Conservation (phyloP, 1,284 basidiomycete species). For the Tilletia indica region DNA sequence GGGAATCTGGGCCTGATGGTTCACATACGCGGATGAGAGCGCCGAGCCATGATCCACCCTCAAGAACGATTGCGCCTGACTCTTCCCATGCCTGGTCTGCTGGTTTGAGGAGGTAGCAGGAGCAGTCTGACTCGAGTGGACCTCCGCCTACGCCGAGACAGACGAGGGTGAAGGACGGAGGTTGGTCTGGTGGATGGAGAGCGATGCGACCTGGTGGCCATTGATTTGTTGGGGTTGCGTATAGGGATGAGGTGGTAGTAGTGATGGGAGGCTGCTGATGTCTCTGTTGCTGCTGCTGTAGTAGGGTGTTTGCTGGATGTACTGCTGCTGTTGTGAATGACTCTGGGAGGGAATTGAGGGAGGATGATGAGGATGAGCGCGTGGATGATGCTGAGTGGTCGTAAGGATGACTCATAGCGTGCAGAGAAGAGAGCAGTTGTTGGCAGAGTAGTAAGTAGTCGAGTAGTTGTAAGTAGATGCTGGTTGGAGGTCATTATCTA, state of each 20-base stretch:
- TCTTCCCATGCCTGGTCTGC: constrained; percentile 48
- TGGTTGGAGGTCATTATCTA: too few relatives aligned
- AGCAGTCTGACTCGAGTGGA: constrained; percentile 57
- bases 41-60: constrained; percentile 46
- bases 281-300: not conserved
- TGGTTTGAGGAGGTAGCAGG: constrained; percentile 57
- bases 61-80: constrained; percentile 38
- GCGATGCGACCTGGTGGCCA: constrained; percentile 8
- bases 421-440: too few relatives aligned
- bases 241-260: not conserved
- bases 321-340: constrained; percentile 14
- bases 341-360: not conserved
- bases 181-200: constrained; percentile 26
- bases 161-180: constrained; percentile 46
- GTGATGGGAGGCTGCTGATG: constrained; percentile 12
- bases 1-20: constrained; percentile 37
- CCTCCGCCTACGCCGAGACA: constrained; percentile 58
- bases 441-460: too few relatives aligned
- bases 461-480: too few relatives aligned
- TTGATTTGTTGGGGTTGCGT: constrained; percentile 6
- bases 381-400: not conserved
- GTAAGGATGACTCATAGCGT: too few relatives aligned
- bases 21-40: constrained; percentile 45
- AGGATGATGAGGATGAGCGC: not conserved
- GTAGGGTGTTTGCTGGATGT: not conserved